Base-by-base conservation (phyloP, 257 asterid genomes). In the Solanum habrochaites region DNA sequence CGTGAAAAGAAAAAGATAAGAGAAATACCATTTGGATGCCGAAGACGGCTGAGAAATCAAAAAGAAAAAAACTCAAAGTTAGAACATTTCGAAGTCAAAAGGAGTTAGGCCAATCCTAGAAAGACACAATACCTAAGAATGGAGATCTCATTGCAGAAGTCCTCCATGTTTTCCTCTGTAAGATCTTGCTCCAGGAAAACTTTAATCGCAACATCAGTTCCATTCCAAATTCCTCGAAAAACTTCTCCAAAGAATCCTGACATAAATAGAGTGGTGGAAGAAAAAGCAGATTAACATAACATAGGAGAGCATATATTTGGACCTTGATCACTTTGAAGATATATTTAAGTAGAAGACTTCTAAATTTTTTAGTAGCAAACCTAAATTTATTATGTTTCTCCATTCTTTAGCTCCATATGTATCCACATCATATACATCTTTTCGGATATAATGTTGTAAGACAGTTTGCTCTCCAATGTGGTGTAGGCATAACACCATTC, bases 131-230 rank as follows among this genome's bases (percentile, higher is more conserved):
- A 97, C 99, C 99, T 94, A 85, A 97, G 94, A 88, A 97, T 97
- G 85, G 99, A 91, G 88, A 97, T 96, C 88, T 97, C 99, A 78
- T 97, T 96, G 94, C 99, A 97, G 86, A 97, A 97, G 86, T 97
- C 99, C 93, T 96, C 99, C 99, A 97, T 97, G 86, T 97, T 97
- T 93, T 97, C 99, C 72, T 96, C 98, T 78, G 98, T 97, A 88
- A 97, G 97, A 89, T 97, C 99, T 92, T 97, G 99, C 93, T 96
- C 99, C 93, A 97, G 88, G 90, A 97, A 97, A 88, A 96, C 96
- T 92, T 97, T 97, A 88, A 97, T 92, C 64, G 99, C 99, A 89
- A 97, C 99, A 87, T 96, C 98, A 62, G 98, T 96, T 73, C 99
- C 99, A 90, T 97, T 96, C 99, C 99, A 97, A 89, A 91, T 87